Conservation (phyloP, 306 rosid species). For the Luffa acutangula region DNA sequence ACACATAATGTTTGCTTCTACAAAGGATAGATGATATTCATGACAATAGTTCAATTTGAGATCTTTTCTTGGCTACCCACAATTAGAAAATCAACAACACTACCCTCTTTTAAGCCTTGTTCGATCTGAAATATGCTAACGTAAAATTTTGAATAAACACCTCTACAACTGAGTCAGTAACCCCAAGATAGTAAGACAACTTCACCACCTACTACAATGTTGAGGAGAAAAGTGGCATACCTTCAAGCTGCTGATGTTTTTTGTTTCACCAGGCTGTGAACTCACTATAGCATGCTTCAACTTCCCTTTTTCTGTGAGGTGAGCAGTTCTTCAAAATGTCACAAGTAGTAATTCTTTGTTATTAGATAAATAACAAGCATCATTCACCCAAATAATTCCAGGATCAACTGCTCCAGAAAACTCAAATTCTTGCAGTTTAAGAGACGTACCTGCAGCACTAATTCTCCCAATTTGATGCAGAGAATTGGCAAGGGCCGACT, state of each 20-base stretch:
- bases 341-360: not conserved
- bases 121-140: not conserved
- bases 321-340: conserved; percentile 4
- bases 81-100: not conserved
- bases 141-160: not conserved
- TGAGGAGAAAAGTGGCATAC: conserved; percentile 22
- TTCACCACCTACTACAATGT: not conserved
- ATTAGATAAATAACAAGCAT: not conserved
- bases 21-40: not conserved
- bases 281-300: conserved; percentile 66
- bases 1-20: not conserved
- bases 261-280: conserved; percentile 76
- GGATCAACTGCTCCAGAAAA: not conserved
- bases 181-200: not conserved
- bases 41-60: not conserved
- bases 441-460: conserved; percentile 68
- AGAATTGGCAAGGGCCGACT: conserved; percentile 80
- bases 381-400: not conserved
- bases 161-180: not conserved
- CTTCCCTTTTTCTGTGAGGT: conserved; percentile 70
- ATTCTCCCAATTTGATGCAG: conserved; percentile 83
- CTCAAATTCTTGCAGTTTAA: not conserved
- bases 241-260: conserved; percentile 79
- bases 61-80: not conserved
- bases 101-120: not conserved